These are phyloP conservation scores for Rachicladosporium sp. DNA, from an alignment of 2,329 filamentous ascomycete species.

Conservation along the genomic window DNA sequence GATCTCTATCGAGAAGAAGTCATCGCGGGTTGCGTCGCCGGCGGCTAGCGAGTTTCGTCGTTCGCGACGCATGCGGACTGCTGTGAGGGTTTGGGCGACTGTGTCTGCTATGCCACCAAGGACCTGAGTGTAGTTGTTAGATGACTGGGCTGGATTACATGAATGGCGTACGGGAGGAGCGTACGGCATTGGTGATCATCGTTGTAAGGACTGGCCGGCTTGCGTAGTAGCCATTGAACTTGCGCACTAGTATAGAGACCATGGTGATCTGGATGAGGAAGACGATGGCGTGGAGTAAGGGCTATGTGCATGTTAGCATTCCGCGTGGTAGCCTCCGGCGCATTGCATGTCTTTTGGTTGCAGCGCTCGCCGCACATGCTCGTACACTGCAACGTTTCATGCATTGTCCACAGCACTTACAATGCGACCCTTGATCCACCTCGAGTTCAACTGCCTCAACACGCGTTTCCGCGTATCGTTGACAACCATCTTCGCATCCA, in stretches of 20 bases:
- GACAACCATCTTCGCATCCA: constrained; percentile 25
- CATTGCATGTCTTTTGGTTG: background rate
- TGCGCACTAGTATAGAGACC: constrained; percentile 65
- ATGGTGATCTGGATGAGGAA: constrained; percentile 83
- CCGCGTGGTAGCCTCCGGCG: no score
- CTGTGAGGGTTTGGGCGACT: constrained; percentile 83
- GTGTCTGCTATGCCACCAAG: constrained; percentile 94
- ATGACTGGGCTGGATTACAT: background rate
- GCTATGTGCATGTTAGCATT: constrained; percentile 40
- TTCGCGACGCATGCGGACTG: constrained; percentile 51
- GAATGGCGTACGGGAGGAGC: constrained; percentile 32
- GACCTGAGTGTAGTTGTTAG: constrained; percentile 36
- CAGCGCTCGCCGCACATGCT: background rate
- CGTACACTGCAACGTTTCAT: background rate
- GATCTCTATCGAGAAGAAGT: constrained; percentile 74
- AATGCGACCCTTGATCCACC: constrained; percentile 61
- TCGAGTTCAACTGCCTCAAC: constrained; percentile 53
- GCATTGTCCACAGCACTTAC: constrained; percentile 29
- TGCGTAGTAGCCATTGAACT: constrained; percentile 91
- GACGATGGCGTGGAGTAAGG: constrained; percentile 71
- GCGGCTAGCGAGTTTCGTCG: constrained; percentile 43
- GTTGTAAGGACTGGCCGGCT: constrained; percentile 93
- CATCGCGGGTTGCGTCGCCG: constrained; percentile 47
- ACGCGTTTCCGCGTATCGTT: constrained; percentile 39
- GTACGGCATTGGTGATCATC: constrained; percentile 93